Percentiles rank a stretch among this genome's conserved stretches.
Conservation (phyloP, 768 basidiomycete genomes). For the Phallus indusiatus region DNA sequence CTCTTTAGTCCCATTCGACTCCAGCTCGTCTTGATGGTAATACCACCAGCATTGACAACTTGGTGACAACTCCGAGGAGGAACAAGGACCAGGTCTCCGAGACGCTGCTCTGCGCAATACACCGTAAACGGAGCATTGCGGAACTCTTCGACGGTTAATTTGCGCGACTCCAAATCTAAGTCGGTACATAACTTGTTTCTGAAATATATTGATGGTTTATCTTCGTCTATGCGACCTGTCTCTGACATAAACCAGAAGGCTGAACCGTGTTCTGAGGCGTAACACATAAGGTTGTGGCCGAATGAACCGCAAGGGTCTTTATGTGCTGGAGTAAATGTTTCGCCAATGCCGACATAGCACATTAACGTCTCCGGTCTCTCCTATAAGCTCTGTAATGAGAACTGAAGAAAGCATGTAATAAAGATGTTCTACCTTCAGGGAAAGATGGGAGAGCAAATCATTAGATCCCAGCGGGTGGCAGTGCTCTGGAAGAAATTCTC, state of each 20-base stretch:
- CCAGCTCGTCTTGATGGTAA: conserved; percentile 81
- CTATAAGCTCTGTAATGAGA: conserved; percentile 24
- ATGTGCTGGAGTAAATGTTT: conserved; percentile 78
- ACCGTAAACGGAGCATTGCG: conserved; percentile 56
- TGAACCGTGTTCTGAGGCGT: conserved; percentile 59
- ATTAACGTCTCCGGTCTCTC: conserved; percentile 66
- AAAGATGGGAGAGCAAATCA: conserved; percentile 51
- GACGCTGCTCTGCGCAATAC: conserved; percentile 60
- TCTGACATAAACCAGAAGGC: conserved; percentile 86
- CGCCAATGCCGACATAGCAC: conserved; percentile 77
- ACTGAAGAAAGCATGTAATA: conserved; percentile 2
- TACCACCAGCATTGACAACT: conserved; percentile 70
- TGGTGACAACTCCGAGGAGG: conserved; percentile 79
- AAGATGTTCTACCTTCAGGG: conserved; percentile 34
- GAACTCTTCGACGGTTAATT: conserved; percentile 54
- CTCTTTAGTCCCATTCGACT: conserved; percentile 71
- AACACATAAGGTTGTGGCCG: conserved; percentile 83
- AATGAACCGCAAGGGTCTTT: conserved; percentile 80
- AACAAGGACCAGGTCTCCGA: conserved; percentile 74
- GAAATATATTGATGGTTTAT: conserved; percentile 55
- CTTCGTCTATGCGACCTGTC: conserved; percentile 25
- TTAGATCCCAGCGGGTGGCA: conserved; percentile 44
- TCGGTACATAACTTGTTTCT: conserved; percentile 36
- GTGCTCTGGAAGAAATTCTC: conserved; percentile 38
- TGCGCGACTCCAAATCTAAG: conserved; percentile 66